Evolutionary conservation across 129 eudicot species (phyloP), one percentile per base, ranked within the genome.

Genomic region (Flaveria bidentis): DNA sequence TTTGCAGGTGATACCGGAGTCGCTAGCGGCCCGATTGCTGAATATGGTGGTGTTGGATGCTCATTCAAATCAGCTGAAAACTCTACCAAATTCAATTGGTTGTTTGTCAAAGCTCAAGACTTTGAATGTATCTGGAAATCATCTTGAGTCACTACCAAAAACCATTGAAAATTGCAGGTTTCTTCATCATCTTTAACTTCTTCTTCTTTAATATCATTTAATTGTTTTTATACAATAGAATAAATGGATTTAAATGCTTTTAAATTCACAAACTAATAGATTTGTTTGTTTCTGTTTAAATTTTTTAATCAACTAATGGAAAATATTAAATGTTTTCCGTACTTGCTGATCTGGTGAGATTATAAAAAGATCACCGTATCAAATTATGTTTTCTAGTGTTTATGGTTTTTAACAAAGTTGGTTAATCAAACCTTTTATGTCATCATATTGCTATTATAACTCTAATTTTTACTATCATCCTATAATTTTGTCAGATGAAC

Each of bases 141-240:
- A 80, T 78, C 84, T 93, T 55, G 87, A 75, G 4, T 78, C 82
- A 2, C 86, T 93, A 71, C 98, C 98, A 9, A 80, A 76, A 66
- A 90, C 96, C 41, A 82, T 93, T 41, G 98, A 88, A 65, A 88
- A 90, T 72, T 93, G 98, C 98, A 93, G 97, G 98, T 93, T 75
- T 63, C 14, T 39, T 39, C 26, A 1, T 28, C 7, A 9, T 23
- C 16, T 36, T 7, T 14, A 2, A 2, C 15, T 33, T 33, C 0
- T 30, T 23, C 20, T 67, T 20, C 9, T 46, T 13, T 20, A 17
- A 15, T 39, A 36, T 56, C 11, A 65, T n/a, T 17, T 26, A 17
- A 58, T 60, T 41, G 15, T 57, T 39, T 39, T 17, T 22, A 6
- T 22, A 14, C 2, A 15, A 51, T 8, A 44, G 12, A 45, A 14